Percentiles rank a stretch among this genome's conserved stretches.
These are phyloP conservation scores for Neonectria ditissima DNA, from an alignment of 2,329 filamentous ascomycete species.

Conservation along the genomic window DNA sequence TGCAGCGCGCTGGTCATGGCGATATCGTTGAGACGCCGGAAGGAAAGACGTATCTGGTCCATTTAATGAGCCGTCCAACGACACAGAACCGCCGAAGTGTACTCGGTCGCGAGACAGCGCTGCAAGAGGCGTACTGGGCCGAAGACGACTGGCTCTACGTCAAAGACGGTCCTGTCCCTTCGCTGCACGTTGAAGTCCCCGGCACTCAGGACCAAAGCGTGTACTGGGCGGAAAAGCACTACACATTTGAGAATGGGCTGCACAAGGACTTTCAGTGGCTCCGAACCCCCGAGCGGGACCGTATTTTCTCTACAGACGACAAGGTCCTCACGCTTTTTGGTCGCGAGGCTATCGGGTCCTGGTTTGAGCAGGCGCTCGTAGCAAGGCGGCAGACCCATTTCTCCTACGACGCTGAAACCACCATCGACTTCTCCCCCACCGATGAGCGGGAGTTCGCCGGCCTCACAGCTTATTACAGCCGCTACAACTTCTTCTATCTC, in stretches of 20 bases:
- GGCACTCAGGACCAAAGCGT: conserved; percentile 57
- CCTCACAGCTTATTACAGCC: conserved; percentile 71
- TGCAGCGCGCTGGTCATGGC: conserved; percentile 66
- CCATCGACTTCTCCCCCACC: conserved; percentile 62
- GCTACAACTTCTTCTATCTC: conserved; percentile 74
- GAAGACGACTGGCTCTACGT: conserved; percentile 73
- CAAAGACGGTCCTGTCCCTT: conserved; percentile 68
- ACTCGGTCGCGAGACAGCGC: conserved; percentile 66
- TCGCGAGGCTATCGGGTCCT: conserved; percentile 66
- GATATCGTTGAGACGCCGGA: conserved; percentile 67
- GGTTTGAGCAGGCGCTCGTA: conserved; percentile 69
- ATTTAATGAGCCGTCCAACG: conserved; percentile 63
- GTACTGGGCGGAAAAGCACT: conserved; percentile 64
- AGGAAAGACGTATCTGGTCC: conserved; percentile 65
- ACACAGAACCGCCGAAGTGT: conserved; percentile 65
- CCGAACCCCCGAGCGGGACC: conserved; percentile 65
- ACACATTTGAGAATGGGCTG: conserved; percentile 59
- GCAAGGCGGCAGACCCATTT: conserved; percentile 69
- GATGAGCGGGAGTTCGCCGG: conserved; percentile 72
- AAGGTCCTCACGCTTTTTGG: conserved; percentile 60
- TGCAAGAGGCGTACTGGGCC: conserved; percentile 70
- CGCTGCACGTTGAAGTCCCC: conserved; percentile 64
- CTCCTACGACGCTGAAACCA: conserved; percentile 70
- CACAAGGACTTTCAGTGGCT: conserved; percentile 69
- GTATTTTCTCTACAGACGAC: conserved; percentile 58